Evolutionary conservation across 1,284 basidiomycete species (phyloP).

Genomic region (Tilletia walkeri): DNA sequence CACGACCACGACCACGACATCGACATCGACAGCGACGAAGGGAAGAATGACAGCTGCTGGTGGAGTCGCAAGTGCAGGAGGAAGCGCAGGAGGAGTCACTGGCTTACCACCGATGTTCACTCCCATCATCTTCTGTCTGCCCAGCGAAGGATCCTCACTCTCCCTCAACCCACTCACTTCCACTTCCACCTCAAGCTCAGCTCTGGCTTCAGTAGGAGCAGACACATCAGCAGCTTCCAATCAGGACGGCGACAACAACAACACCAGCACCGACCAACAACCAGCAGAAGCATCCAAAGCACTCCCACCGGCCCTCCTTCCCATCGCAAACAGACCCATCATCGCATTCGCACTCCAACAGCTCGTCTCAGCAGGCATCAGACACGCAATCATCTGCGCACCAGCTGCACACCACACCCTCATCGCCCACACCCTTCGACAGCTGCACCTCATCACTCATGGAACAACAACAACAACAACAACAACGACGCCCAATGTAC

Average conservation of each 20-base stretch:
- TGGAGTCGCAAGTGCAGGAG: neutral
- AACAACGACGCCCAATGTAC: neutral
- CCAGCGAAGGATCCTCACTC: constrained; percentile 47
- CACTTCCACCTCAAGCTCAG: neutral
- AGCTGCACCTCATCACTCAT: constrained; percentile 43
- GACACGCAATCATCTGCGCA: constrained; percentile 46
- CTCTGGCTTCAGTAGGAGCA: constrained; percentile 25
- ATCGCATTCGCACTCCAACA: constrained; percentile 51
- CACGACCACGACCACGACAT: neutral
- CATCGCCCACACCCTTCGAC: constrained; percentile 42
- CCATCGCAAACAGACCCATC: constrained; percentile 52
- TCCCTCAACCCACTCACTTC: constrained; percentile 24
- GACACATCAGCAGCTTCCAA: neutral
- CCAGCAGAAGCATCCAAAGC: neutral
- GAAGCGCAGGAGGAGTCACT: neutral
- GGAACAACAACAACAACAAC: constrained; percentile 13
- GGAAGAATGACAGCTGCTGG: neutral
- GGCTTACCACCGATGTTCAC: constrained; percentile 10
- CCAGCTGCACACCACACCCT: constrained; percentile 45
- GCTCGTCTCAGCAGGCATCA: constrained; percentile 45
- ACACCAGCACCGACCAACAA: neutral
- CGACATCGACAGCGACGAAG: neutral
- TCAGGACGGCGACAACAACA: neutral
- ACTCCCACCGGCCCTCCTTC: constrained; percentile 51
- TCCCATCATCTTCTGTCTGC: constrained; percentile 52